Evolutionary conservation across 768 basidiomycete species (phyloP), one percentile per base, ranked within the genome.

Genomic region (Leccinum boreale): DNA sequence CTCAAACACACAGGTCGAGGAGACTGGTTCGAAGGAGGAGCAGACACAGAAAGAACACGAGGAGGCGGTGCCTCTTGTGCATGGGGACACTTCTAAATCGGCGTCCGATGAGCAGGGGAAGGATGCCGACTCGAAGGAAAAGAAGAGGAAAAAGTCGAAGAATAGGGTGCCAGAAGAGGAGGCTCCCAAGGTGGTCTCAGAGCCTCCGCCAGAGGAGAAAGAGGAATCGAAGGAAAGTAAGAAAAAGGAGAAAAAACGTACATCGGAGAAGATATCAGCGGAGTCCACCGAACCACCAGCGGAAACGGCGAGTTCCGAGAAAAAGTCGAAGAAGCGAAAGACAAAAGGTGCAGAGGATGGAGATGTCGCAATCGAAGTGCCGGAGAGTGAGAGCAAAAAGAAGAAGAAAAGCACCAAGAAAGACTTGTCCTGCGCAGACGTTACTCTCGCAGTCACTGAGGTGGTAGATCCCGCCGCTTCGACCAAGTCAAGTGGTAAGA

Each of bases 291-390:
- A 14, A 49, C 53, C 57, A 31, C 28, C 28, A 52, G 62, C 53
- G 35, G 63, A 60, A 59, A 60, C 61, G 42, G 36, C 23, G 51
- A 53, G 29, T 8, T 48, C 61, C 36, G 56, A 49, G 31, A 63
- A 60, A 28, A 67, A 67, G 59, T 67, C 64, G 39, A 77, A 73
- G 58, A 78, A 76, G 60, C 74, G 74, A 52, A 75, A 70, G 59
- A 70, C 66, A 64, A 55, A 60, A 49, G 48, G 53, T 14, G 31
- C 9, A 4, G 62, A 52, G 10, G 58, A 58, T 17, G 58, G 46
- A 15, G 65, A 61, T 29, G 57, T 55, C 35, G 36, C 23, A 21
- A 58, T 54, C 12, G 52, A 19, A 7, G 45, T 50, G 8, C 60
- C 10, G 10, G 39, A 42, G n/a, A 10, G 52, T 17, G 62, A 58